These are phyloP conservation scores for Eucommia ulmoides DNA, from an alignment of 257 asterid species.

Conservation along the genomic window DNA sequence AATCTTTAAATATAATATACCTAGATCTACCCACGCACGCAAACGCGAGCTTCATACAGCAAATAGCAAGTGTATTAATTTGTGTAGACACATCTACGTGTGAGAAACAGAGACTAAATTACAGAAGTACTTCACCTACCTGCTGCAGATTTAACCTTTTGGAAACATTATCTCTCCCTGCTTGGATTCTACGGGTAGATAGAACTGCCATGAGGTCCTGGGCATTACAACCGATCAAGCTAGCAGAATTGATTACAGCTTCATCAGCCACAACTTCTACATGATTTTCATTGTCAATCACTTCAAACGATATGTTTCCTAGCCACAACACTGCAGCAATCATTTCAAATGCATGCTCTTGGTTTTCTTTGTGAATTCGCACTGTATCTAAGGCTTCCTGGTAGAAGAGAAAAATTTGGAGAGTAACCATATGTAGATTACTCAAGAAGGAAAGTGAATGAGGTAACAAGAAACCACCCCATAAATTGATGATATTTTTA, in stretches of 20 bases:
- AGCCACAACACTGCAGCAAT: constrained; percentile 92
- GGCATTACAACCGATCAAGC: constrained; percentile 70
- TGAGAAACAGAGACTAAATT: constrained; percentile 2
- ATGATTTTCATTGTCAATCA: constrained; percentile 52
- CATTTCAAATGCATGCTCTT: constrained; percentile 67
- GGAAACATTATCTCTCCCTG: constrained; percentile 54
- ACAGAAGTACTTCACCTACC: constrained; percentile 27
- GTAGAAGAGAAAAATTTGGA: constrained; percentile 9
- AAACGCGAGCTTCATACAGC: too few relatives aligned
- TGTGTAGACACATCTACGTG: constrained; percentile 6
- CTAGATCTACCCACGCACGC: too few relatives aligned
- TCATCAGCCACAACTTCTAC: constrained; percentile 64
- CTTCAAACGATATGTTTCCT: constrained; percentile 81
- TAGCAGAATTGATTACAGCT: constrained; percentile 57
- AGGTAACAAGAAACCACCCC: constrained; percentile 4
- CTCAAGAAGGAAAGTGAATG: constrained; percentile 9
- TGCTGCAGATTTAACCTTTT: constrained; percentile 53
- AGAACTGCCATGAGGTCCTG: constrained; percentile 60
- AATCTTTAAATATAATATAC: too few relatives aligned
- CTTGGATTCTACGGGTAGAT: constrained; percentile 56
- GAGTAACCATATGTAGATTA: constrained; percentile 10
- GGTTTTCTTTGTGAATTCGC: constrained; percentile 59
- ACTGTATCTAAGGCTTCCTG: constrained; percentile 65
- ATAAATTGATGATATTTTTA: not conserved
- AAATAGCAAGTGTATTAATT: too few relatives aligned